These are phyloP conservation scores for Aspergillus indologenus DNA, from an alignment of 495 filamentous ascomycete species.

Conservation along the genomic window DNA sequence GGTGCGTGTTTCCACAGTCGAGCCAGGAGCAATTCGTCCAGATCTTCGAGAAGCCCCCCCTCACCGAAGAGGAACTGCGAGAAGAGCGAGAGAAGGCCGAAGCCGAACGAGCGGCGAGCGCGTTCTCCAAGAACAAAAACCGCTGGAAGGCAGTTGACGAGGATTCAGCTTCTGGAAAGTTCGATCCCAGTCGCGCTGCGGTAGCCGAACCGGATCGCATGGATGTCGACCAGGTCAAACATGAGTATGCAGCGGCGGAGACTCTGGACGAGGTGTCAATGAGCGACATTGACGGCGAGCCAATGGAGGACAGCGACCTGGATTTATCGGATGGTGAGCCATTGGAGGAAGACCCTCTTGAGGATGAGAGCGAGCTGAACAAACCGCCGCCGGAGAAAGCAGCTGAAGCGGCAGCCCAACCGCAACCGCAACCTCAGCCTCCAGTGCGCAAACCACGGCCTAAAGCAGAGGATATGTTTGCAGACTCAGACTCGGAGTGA, in stretches of 20 bases:
- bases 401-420: slow-evolving; percentile 24
- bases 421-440: slow-evolving; percentile 24
- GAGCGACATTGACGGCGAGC: slow-evolving; percentile 50
- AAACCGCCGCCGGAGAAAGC: slow-evolving; percentile 18
- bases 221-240: slow-evolving; percentile 22
- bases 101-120: slow-evolving; percentile 35
- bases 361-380: slow-evolving; percentile 30
- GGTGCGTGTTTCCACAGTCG: slow-evolving; percentile 78
- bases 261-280: slow-evolving; percentile 37
- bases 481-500: slow-evolving; percentile 57
- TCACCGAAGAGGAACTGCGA: slow-evolving; percentile 48
- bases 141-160: slow-evolving; percentile 74
- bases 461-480: slow-evolving; percentile 94
- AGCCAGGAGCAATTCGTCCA: slow-evolving; percentile 69
- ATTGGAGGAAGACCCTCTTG: slow-evolving; percentile 50
- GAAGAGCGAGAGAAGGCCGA: slow-evolving; percentile 51
- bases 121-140: slow-evolving; percentile 49
- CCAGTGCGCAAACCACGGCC: slow-evolving; percentile 57
- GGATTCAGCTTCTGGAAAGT: slow-evolving; percentile 39
- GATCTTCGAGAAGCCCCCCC: slow-evolving; percentile 72
- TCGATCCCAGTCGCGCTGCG: slow-evolving; percentile 27
- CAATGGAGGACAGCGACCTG: slow-evolving; percentile 54
- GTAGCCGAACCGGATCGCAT: slow-evolving; percentile 22
- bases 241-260: slow-evolving; percentile 20
- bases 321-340: slow-evolving; percentile 52